These are phyloP conservation scores for Ilyonectria destructans DNA, from an alignment of 2,329 filamentous ascomycete genomes.

Conservation along the genomic window DNA sequence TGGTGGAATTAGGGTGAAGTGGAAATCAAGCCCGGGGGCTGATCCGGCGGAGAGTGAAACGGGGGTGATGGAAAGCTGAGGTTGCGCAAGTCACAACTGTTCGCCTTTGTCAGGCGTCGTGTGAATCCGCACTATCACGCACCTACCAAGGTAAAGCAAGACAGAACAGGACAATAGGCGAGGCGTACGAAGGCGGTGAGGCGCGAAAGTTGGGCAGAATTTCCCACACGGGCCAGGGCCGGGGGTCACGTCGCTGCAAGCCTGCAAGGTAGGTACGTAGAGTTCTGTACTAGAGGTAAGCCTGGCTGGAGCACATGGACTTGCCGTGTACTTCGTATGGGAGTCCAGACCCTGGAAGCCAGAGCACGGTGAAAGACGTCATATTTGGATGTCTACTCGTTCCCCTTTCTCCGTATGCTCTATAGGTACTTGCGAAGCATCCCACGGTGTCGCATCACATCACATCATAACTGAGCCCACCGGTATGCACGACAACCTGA, in stretches of 20 bases:
- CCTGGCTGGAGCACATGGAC: no score
- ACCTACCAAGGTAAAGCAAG: conserved; percentile 15
- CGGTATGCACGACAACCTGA: conserved; percentile 19
- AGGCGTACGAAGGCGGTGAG: conserved; percentile 45
- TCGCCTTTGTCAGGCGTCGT: conserved; percentile 19
- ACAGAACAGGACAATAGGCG: conserved; percentile 11
- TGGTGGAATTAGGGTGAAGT: background rate
- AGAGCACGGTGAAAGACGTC: conserved; percentile 9
- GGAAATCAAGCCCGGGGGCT: background rate
- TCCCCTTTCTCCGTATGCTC: background rate
- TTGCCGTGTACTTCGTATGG: no score
- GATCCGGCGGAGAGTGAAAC: background rate
- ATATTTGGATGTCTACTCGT: background rate
- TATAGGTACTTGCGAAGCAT: background rate
- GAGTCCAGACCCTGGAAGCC: background rate
- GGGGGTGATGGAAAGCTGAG: background rate
- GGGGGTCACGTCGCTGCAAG: no score
- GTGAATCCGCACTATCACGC: conserved; percentile 15
- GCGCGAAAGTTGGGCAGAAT: conserved; percentile 44
- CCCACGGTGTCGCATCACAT: conserved; percentile 17
- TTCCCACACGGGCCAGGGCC: background rate
- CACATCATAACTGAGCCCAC: conserved; percentile 26
- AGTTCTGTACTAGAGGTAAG: no score
- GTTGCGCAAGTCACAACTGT: conserved; percentile 10
- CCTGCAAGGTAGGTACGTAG: no score